Evolutionary conservation across 352 stramenopile species (phyloP).

Genomic region (Pythium dissotocum): DNA sequence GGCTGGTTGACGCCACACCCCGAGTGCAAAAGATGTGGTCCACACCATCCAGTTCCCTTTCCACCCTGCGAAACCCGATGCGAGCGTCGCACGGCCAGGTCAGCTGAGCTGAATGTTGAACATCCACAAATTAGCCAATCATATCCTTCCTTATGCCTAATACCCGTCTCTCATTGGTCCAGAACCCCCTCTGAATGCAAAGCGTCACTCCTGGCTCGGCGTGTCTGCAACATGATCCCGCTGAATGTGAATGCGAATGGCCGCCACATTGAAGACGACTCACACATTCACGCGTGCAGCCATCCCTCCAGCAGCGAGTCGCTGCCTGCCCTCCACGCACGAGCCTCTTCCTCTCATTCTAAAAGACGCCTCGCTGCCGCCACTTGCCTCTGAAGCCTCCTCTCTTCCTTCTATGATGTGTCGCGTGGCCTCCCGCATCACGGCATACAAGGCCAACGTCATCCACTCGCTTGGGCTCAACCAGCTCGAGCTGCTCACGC

Average conservation of each 20-base stretch:
- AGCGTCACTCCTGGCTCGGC: not conserved
- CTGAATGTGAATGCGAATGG: conserved; percentile 14
- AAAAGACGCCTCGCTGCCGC: conserved; percentile 4
- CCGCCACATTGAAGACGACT: conserved; percentile 14
- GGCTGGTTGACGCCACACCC: not conserved
- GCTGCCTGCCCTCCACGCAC: not conserved
- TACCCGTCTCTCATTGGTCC: not conserved
- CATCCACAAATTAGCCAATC: not conserved
- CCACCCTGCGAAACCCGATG: not conserved
- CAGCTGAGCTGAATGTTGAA: not conserved
- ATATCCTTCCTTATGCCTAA: not conserved
- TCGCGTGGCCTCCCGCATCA: conserved; percentile 27
- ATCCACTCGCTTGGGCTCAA: conserved; percentile 69
- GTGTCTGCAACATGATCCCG: conserved; percentile 1
- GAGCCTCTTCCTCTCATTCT: conserved; percentile 8
- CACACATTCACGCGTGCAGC: not conserved
- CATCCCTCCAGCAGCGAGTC: not conserved
- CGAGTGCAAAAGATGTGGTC: not conserved
- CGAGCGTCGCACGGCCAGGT: not conserved
- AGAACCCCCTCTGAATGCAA: not conserved
- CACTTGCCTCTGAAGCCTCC: not conserved
- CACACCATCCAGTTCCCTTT: not conserved
- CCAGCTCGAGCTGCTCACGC: conserved; percentile 59
- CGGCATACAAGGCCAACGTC: conserved; percentile 79
- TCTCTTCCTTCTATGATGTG: conserved; percentile 9